Base-by-base conservation (phyloP, 2,329 filamentous ascomycete species). In the Fusarium acutatum region DNA sequence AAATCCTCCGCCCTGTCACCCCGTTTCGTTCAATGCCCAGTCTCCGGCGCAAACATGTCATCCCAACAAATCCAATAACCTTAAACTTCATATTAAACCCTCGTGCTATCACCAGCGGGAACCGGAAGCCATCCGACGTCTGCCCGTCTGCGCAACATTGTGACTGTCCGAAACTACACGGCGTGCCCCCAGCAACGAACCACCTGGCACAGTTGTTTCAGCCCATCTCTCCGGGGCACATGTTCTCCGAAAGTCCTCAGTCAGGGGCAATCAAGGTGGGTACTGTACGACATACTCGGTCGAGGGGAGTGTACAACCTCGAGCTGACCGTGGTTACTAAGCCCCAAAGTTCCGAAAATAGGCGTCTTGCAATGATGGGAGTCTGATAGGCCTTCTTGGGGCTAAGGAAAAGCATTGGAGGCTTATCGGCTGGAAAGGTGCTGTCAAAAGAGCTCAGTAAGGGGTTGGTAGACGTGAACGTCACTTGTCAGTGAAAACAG, bases 101-200 rank as follows among this genome's bases (percentile, higher is more conserved):
- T 71, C 78, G 11, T 78, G 78, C 80, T 32, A 81, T 84, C 59
- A 40, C 82, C 80, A 34, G 81, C 83, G 22, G 81, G 80, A 60
- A 80, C 87, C 24, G 83, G 82, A 22, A 86, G 85, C 66, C 85
- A 88, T 70, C 85, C 81, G 5, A 84, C 84, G 26, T 84, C 85
- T 37, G 10, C 82, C 32, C 87, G 84, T 82, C 84, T 12, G 81
- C 84, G 70, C 78, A 83, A 18, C 81, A 81, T 87, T 75, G 86
- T 87, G 44, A 83, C 88, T 69, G 83, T 87, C 47, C 82, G 85
- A 67, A 86, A 86, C 62, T 77, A 49, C 46, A 44, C 49, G 86
- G 24, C 85, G 83, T 68, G 84, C 87, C 30, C 87, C 84, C 13
- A 83, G 85, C 77, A 83, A 83, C 17, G 2, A 12, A 5, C 72